phyloP scores from a whole-genome alignment of 345 rosid species.

The Aegle marmelos region DNA sequence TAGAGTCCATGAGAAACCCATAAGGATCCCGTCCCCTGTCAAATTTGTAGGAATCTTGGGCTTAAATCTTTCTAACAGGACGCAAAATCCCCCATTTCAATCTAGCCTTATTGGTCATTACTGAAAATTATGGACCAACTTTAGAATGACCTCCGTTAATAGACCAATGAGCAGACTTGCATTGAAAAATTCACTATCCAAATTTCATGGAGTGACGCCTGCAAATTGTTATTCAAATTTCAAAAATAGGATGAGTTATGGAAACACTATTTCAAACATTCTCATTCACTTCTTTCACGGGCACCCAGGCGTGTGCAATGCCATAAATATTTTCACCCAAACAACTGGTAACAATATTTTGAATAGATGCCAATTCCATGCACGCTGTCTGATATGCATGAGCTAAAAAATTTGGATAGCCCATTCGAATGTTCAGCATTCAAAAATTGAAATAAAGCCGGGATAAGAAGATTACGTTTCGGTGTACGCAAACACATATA shows the following conservation, averaged over 20 bases:
- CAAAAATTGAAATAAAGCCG: neutral
- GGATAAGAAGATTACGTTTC: neutral
- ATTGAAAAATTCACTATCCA: neutral
- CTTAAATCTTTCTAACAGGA: no score
- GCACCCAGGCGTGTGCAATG: neutral
- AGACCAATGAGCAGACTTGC: no score
- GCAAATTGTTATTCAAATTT: constrained; percentile 5
- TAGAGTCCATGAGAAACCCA: neutral
- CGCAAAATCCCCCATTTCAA: no score
- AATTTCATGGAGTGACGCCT: neutral
- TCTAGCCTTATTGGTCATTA: no score
- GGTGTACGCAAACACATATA: no score
- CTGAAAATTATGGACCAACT: no score
- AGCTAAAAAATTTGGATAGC: neutral
- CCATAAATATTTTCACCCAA: neutral
- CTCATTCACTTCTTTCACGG: constrained; percentile 16
- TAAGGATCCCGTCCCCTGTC: neutral
- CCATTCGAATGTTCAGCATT: neutral
- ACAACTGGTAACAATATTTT: neutral
- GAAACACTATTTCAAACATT: neutral
- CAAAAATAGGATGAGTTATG: neutral
- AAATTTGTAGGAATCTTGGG: no score
- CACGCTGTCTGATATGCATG: neutral
- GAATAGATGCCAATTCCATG: neutral
- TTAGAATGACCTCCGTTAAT: no score